Evolutionary conservation across 441 rosid species (phyloP), one percentile per base, ranked within the genome.

Genomic region (Adansonia madagascariensis): DNA sequence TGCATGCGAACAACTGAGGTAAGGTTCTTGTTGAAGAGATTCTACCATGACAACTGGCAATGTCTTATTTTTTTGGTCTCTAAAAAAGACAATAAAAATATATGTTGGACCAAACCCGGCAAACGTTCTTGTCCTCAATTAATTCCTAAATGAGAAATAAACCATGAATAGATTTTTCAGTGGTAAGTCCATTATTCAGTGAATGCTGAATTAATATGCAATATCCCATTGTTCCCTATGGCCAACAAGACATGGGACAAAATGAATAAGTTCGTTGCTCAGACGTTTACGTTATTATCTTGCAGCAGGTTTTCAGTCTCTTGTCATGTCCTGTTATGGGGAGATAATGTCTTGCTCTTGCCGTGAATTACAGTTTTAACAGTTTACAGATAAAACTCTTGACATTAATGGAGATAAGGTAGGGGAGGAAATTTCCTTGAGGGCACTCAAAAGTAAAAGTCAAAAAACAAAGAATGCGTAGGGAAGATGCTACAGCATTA

Each of bases 1-100:
- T 46, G 52, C 52, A 75, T 44, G 71, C 60, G 57, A 72, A 35
- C 75, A 79, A 77, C 86, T 50, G 50, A 62, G 86, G 85, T 39
- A 27, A 81, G 83, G 82, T 66, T 24, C 68, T 69, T 35, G 39
- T 69, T 52, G 78, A 53, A 60, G 80, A 56, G 47, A 78, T 41
- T 77, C 64, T 9, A 15, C 39, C 39, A 22, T 60, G 64, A 60
- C 64, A 78, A 50, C 79, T 63, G 75, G 80, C 77, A 62, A 27
- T 44, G 43, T 73, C 0, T 4, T 31, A 47, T 47, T 47, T 47
- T 27, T 27, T 27, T 27, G 31, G 31, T 27, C 31, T 27, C 2
- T 27, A 59, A 59, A 3, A 9, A 27, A 24, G 1, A 12, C 2
- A 15, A 39, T 3, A 49, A 41, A 43, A 65, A 43, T 27, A 1